These are phyloP conservation scores for Emmonsia crescens DNA, from an alignment of 2,329 filamentous ascomycete genomes.

Conservation along the genomic window DNA sequence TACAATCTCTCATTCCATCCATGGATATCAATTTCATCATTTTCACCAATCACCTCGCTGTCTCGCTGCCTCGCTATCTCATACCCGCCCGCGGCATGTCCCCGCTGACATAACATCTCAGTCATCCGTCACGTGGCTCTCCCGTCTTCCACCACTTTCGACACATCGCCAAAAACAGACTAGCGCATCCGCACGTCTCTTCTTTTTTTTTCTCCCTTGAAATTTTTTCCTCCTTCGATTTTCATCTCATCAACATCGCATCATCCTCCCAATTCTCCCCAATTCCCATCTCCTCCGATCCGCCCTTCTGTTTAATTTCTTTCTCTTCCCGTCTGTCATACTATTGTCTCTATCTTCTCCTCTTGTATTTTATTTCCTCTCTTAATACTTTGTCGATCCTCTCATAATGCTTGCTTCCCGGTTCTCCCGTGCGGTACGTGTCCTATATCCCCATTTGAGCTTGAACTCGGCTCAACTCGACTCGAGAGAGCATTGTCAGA, in stretches of 20 bases:
- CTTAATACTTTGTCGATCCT: conserved; percentile 18
- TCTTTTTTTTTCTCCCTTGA: conserved; percentile 3
- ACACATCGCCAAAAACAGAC: neutral
- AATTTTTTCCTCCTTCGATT: conserved; percentile 7
- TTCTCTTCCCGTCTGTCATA: conserved; percentile 18
- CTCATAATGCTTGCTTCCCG: conserved; percentile 61
- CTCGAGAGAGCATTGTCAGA: neutral
- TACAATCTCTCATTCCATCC: too few relatives aligned
- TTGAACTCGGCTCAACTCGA: neutral
- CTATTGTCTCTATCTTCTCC: conserved; percentile 18
- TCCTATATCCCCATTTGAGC: neutral
- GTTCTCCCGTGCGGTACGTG: conserved; percentile 64
- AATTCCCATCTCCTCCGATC: conserved; percentile 16
- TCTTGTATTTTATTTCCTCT: conserved; percentile 26
- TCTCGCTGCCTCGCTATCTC: too few relatives aligned
- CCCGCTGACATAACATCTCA: neutral
- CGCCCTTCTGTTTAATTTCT: conserved; percentile 3
- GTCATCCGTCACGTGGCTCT: neutral
- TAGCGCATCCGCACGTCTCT: conserved; percentile 5
- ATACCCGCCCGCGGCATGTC: too few relatives aligned
- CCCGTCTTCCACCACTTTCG: conserved; percentile 1
- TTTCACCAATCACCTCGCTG: too few relatives aligned
- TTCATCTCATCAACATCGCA: conserved; percentile 11
- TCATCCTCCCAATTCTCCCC: conserved; percentile 23
- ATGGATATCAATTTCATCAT: too few relatives aligned